phyloP scores from a whole-genome alignment of 768 basidiomycete genomes.

The Rhizopogon vinicolor region DNA sequence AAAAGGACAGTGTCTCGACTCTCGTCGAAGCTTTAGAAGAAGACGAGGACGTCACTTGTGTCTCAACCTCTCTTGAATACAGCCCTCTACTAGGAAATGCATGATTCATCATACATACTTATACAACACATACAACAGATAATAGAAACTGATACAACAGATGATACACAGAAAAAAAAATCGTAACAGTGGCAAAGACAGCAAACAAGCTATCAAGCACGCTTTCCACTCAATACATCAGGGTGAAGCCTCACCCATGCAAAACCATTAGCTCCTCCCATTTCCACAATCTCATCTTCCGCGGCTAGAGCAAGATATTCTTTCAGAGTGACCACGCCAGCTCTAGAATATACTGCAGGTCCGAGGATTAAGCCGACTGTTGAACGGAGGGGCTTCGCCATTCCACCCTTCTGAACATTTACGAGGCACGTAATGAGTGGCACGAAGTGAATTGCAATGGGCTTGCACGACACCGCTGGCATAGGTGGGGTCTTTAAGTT shows the following conservation, averaged over 20 bases:
- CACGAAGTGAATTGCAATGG: conserved; percentile 10
- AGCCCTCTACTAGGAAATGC: conserved; percentile 15
- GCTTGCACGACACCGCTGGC: neutral
- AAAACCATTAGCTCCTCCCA: conserved; percentile 32
- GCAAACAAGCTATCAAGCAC: neutral
- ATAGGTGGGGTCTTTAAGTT: neutral
- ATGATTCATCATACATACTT: conserved; percentile 10
- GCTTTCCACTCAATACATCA: neutral
- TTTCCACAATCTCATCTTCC: conserved; percentile 33
- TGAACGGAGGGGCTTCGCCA: conserved; percentile 29
- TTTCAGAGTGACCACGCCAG: conserved; percentile 36
- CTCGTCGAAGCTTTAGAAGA: conserved; percentile 52
- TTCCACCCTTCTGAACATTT: conserved; percentile 27
- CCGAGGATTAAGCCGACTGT: conserved; percentile 29
- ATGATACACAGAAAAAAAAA: neutral
- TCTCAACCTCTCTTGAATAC: conserved; percentile 50
- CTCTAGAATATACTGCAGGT: conserved; percentile 31
- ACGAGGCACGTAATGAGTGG: conserved; percentile 32
- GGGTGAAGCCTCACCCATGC: conserved; percentile 26
- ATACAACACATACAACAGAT: neutral
- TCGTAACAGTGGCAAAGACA: neutral
- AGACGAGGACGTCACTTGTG: conserved; percentile 52
- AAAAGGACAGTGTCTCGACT: conserved; percentile 31
- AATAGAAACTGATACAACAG: neutral
- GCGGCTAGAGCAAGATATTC: conserved; percentile 38